Evolutionary conservation across 23 red algal genomes (phyloP).

Genomic region (Pyropia yezoensis): DNA sequence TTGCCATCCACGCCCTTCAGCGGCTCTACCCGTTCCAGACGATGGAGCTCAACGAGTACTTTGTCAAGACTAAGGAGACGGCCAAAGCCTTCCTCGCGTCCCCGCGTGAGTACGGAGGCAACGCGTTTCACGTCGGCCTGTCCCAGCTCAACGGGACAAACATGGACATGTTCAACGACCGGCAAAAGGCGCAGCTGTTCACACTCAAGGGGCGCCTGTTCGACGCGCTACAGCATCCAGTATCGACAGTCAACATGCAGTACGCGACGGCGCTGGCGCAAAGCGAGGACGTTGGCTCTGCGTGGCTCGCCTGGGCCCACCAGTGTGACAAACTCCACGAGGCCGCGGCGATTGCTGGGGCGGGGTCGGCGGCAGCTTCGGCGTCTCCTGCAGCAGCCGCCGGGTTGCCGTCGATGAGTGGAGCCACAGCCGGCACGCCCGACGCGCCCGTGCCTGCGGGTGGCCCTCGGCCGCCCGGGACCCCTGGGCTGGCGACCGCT

Average conservation of each 20-base stretch:
- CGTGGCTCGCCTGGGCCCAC: slow-evolving; percentile 83
- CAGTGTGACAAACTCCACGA: slow-evolving; percentile 59
- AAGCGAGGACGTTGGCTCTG: slow-evolving; percentile 54
- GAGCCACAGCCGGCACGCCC: no score
- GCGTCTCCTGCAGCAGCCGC: no score
- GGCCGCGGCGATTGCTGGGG: no score
- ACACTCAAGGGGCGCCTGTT: slow-evolving; percentile 68
- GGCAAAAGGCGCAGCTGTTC: slow-evolving; percentile 87
- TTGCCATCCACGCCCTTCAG: slow-evolving; percentile 65
- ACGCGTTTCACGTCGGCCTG: slow-evolving; percentile 60
- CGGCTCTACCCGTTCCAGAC: slow-evolving; percentile 84
- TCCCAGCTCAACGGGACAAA: slow-evolving; percentile 60
- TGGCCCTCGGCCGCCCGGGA: no score
- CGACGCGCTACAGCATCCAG: slow-evolving; percentile 21
- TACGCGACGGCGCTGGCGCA: slow-evolving; percentile 44
- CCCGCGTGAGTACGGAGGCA: slow-evolving; percentile 10
- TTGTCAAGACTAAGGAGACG: slow-evolving; percentile 92
- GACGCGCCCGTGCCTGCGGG: no score
- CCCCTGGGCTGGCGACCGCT: no score
- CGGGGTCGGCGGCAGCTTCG: no score
- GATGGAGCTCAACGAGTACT: slow-evolving; percentile 86
- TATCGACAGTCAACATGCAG: slow-evolving; percentile 45
- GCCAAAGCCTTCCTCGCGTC: slow-evolving; percentile 56
- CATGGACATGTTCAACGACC: slow-evolving; percentile 65
- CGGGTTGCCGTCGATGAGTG: no score